Evolutionary conservation across 306 rosid species (phyloP).

Genomic region (Trifolium subterraneum): DNA sequence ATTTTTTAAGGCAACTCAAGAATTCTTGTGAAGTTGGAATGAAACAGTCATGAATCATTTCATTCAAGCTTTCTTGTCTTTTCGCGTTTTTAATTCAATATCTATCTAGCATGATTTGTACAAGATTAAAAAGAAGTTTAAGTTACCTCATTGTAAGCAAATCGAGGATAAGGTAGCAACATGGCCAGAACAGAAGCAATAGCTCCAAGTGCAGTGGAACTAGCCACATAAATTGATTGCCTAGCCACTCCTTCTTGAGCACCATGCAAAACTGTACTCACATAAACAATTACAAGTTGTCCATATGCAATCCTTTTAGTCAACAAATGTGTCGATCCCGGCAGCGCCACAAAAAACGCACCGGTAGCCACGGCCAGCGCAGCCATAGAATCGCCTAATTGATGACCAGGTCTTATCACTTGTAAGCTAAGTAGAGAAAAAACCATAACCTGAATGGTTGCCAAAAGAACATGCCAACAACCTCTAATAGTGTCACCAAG

Average conservation of each 20-base stretch:
- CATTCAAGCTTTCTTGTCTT: neutral
- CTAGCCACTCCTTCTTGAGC: conserved; percentile 41
- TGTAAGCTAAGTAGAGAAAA: conserved; percentile 50
- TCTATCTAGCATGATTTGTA: neutral
- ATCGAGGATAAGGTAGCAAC: conserved; percentile 70
- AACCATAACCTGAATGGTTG: conserved; percentile 50
- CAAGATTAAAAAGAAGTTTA: neutral
- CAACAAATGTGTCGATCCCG: conserved; percentile 61
- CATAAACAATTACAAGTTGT: conserved; percentile 71
- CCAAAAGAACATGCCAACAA: conserved; percentile 58
- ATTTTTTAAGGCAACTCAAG: too few relatives aligned
- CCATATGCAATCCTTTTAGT: conserved; percentile 76
- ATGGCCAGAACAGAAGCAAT: conserved; percentile 67
- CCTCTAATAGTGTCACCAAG: conserved; percentile 74
- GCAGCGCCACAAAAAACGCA: conserved; percentile 66
- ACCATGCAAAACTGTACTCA: conserved; percentile 61
- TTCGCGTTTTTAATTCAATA: neutral
- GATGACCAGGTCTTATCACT: conserved; percentile 51
- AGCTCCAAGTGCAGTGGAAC: conserved; percentile 72
- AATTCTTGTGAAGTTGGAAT: neutral
- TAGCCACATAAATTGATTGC: conserved; percentile 63
- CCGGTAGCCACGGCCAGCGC: conserved; percentile 47
- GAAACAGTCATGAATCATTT: neutral
- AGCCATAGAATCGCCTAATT: conserved; percentile 41
- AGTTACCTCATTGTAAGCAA: conserved; percentile 59